Evolutionary conservation across 306 rosid species (phyloP), one percentile per base, ranked within the genome.

Genomic region (Trichosanthes cucumerina): DNA sequence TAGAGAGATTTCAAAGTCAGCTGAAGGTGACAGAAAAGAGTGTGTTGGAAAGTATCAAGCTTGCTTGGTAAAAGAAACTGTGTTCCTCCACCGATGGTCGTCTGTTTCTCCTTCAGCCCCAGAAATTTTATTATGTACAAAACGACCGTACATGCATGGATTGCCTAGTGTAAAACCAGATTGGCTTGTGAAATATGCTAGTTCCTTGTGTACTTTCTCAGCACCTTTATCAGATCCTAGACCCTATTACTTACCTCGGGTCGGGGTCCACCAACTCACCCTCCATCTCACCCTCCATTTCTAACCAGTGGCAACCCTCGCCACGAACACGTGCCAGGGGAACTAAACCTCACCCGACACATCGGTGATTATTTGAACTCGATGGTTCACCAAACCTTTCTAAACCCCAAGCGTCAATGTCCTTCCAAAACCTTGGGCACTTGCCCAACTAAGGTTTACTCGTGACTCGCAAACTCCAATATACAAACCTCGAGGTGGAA

Each of bases 141-240:
- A 86, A 83, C 90, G 91, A 58, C 95, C 93, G 33, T 94, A 92
- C 88, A 89, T 95, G 97, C 96, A 92, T 44, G 97, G 93, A 28
- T 95, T 86, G 80, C 92, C 98, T 0, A 80, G 89, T 33, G 88
- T 92, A 50, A 87, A 91, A 77, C 83, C 98, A 49, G 81, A 88
- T 81, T 95, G 98, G 98, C 93, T 95, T 60, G 96, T 92, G 34
- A 88, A 91, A 69, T 86, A 86, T 85, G 96, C 97, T 65, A 82
- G 79, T 49, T 88, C 96, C 74, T 82, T 88, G 49, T 92, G 97
- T 77, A 78, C 75, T 78, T 92, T 90, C 81, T 92, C 96, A 9
- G 57, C 87, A 7, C 86, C 97, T 39, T 79, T 88, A 58, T 68
- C 41, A 11, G 96, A 90, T 80, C 88, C 93, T 38, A 87, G 64